Evolutionary conservation across 1,284 basidiomycete genomes (phyloP), one percentile per base, ranked within the genome.

Genomic region (Puccinia triticina): DNA sequence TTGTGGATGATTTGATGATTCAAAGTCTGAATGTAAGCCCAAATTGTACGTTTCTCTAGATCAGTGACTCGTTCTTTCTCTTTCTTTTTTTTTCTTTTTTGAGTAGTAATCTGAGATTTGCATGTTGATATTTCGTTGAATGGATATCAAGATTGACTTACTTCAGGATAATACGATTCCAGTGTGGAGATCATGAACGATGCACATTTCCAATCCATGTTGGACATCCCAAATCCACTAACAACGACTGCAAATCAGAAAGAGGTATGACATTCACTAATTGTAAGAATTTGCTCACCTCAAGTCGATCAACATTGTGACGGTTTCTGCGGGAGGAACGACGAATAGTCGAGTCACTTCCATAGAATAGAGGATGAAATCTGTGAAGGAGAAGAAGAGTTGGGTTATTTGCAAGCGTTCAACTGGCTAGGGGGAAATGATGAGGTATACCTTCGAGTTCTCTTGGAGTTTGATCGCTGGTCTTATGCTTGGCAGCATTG

Each of bases 181-280:
- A 82, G 79, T 23, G 71, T 74, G 40, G 72, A 64, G 37, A 73
- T 74, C 40, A 82, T 66, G 66, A 74, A 82, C 3, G 59, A 50
- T 11, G 48, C 40, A 75, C 57, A 57, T 34, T 82, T 82, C 79
- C 79, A 82, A 57, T 82, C 79, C 79, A 82, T 82, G 40, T 75
- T 82, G 10, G 71, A 73, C 40, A 82, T 50, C 18, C 79, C 79
- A 29, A 82, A 82, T 16, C 79, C 79, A 46, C 79, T 82, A 50
- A 34, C 8, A 2, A 53, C 21, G 12, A 12, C 21, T 4, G 8
- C 18, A 43, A 59, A 23, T 23, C 21, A 34, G 16, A 75, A 29
- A 7, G 21, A 57, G 43, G 37, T n/a, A 26, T n/a, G n/a, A n/a
- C n/a, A 59, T 69, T 37, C 40, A 11, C 16, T 8, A 40, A 5